phyloP scores from a whole-genome alignment of 2,329 filamentous ascomycete genomes.

The Ascochyta clinopodiicola region DNA sequence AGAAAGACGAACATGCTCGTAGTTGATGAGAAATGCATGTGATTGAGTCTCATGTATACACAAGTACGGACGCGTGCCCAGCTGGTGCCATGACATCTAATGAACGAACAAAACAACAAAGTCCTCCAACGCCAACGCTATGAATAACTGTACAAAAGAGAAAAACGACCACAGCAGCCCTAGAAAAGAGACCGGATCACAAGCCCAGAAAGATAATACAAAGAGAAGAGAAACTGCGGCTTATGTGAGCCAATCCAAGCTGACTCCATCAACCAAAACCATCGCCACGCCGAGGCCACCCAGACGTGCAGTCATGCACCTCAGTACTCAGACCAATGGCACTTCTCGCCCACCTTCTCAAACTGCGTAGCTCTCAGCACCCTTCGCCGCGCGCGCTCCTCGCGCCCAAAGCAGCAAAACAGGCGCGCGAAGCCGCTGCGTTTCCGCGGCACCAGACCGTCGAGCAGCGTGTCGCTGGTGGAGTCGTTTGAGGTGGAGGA shows the following conservation, averaged over 20 bases:
- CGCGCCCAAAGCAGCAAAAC: conserved; percentile 44
- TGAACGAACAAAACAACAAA: neutral
- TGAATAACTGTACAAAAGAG: neutral
- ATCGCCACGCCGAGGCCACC: neutral
- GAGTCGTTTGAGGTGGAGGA: conserved; percentile 22
- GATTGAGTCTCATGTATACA: neutral
- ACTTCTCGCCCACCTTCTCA: conserved; percentile 40
- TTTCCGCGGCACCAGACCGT: conserved; percentile 37
- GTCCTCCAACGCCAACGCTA: neutral
- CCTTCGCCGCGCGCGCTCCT: conserved; percentile 37
- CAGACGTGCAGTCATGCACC: neutral
- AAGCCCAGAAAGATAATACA: neutral
- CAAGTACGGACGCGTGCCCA: neutral
- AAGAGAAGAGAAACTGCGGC: neutral
- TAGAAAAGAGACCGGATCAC: neutral
- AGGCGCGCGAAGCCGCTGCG: conserved; percentile 39
- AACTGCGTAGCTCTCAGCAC: conserved; percentile 30
- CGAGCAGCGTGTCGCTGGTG: conserved; percentile 26
- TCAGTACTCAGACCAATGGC: conserved; percentile 43
- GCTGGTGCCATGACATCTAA: neutral
- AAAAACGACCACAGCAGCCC: neutral
- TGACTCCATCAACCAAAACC: neutral
- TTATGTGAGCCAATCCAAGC: neutral
- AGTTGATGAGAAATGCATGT: no score
- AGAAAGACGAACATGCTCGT: no score